Conservation (phyloP, 2,329 filamentous ascomycete genomes). For the Aspergillus neotritici region DNA sequence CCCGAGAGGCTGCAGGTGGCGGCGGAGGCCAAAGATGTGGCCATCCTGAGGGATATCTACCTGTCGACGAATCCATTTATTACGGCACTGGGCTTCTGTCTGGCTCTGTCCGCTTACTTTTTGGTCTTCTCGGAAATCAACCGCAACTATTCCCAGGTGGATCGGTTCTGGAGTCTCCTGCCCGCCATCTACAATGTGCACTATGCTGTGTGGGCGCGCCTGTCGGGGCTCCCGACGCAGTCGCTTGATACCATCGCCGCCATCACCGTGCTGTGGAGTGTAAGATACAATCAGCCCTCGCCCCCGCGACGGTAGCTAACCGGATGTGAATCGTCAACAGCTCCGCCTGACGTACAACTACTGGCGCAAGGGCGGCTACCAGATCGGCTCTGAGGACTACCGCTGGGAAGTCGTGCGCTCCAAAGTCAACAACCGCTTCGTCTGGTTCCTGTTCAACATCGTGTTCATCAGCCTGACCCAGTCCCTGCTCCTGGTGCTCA, state of each 20-base stretch:
- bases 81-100: slow-evolving; percentile 63
- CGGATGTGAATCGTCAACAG: slow-evolving; percentile 37
- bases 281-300: slow-evolving; percentile 39
- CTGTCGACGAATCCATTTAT: slow-evolving; percentile 80
- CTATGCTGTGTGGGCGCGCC: slow-evolving; percentile 73
- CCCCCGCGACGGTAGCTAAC: slow-evolving; percentile 13
- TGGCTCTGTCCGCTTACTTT: slow-evolving; percentile 66
- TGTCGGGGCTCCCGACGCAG: slow-evolving; percentile 63
- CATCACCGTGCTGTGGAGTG: slow-evolving; percentile 72
- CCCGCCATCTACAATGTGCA: slow-evolving; percentile 83
- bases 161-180: slow-evolving; percentile 84
- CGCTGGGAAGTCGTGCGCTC: slow-evolving; percentile 75
- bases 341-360: slow-evolving; percentile 89
- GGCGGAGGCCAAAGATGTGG: slow-evolving; percentile 54
- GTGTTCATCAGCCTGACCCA: slow-evolving; percentile 84
- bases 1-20: slow-evolving; percentile 60
- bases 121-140: slow-evolving; percentile 77
- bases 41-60: slow-evolving; percentile 66
- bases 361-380: slow-evolving; percentile 90
- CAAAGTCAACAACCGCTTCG: slow-evolving; percentile 62
- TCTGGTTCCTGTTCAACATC: slow-evolving; percentile 81
- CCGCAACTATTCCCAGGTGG: slow-evolving; percentile 93
- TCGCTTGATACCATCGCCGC: slow-evolving; percentile 67
- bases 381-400: slow-evolving; percentile 87
- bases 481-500: slow-evolving; percentile 70